Percentiles rank a stretch among this genome's conserved stretches.
These are phyloP conservation scores for Quercus suber DNA, from an alignment of 306 rosid species.

Conservation along the genomic window DNA sequence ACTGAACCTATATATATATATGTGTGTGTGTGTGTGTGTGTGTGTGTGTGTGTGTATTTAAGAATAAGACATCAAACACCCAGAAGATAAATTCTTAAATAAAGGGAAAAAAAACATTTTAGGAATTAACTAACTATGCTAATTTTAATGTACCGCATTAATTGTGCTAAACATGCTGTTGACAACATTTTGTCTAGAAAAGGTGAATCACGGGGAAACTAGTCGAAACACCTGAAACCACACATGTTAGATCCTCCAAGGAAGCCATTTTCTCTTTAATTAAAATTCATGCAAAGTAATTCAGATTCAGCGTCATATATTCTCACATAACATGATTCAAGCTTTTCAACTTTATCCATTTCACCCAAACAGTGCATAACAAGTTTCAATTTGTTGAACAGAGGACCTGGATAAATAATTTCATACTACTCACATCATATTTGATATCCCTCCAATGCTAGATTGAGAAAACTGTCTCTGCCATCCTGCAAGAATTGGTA, in stretches of 20 bases:
- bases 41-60: too few relatives aligned
- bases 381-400: neutral
- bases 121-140: neutral
- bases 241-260: constrained; percentile 18
- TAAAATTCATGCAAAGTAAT: neutral
- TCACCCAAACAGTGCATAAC: neutral
- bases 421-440: constrained; percentile 89
- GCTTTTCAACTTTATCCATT: neutral
- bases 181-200: constrained; percentile 57
- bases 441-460: constrained; percentile 89
- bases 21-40: neutral
- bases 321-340: neutral
- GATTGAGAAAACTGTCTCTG: constrained; percentile 76
- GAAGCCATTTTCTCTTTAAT: constrained; percentile 10
- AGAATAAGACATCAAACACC: constrained; percentile 8
- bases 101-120: neutral
- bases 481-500: constrained; percentile 54
- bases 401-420: constrained; percentile 23
- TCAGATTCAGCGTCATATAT: neutral
- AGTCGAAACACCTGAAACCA: constrained; percentile 78
- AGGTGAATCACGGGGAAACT: constrained; percentile 82
- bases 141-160: constrained; percentile 49
- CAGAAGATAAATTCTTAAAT: neutral
- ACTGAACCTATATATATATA: constrained; percentile 64
- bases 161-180: constrained; percentile 68